Percentiles rank a stretch among this genome's conserved stretches.
These are phyloP conservation scores for Fusarium newnesense DNA, from an alignment of 2,329 filamentous ascomycete species.

Conservation along the genomic window DNA sequence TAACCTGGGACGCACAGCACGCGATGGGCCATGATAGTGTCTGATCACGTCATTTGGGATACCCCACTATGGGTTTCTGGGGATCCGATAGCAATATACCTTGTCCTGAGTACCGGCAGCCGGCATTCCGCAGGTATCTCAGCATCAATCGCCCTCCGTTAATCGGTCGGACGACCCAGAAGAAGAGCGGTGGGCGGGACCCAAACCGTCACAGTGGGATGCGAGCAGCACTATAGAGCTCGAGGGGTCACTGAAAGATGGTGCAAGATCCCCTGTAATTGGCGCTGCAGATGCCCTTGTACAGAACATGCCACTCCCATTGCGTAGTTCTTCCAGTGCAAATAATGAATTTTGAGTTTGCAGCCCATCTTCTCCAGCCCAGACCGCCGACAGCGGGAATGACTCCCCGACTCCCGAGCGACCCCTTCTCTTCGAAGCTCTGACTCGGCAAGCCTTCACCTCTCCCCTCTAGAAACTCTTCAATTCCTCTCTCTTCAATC, in stretches of 20 bases:
- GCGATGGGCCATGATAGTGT: slow-evolving; percentile 39
- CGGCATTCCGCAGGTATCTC: slow-evolving; percentile 16
- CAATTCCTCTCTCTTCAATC: slow-evolving; percentile 17
- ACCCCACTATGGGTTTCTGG: slow-evolving; percentile 33
- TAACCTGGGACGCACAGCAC: slow-evolving; percentile 11
- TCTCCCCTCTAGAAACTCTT: slow-evolving; percentile 7
- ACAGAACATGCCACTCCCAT: slow-evolving; percentile 9
- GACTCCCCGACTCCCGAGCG: slow-evolving; percentile 44
- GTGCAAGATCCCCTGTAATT: neutral
- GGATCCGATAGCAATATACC: slow-evolving; percentile 34
- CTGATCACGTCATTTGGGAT: slow-evolving; percentile 44
- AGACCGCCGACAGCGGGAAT: slow-evolving; percentile 44
- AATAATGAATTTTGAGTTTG: slow-evolving; percentile 12
- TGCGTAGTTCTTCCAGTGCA: slow-evolving; percentile 25
- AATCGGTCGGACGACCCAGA: slow-evolving; percentile 38
- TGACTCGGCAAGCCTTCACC: slow-evolving; percentile 23
- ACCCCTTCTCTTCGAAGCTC: slow-evolving; percentile 16
- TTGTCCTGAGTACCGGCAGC: neutral
- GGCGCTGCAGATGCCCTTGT: slow-evolving; percentile 11
- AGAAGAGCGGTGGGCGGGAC: slow-evolving; percentile 41
- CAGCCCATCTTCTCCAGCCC: slow-evolving; percentile 17
- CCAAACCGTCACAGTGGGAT: slow-evolving; percentile 16
- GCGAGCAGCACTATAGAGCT: slow-evolving; percentile 17
- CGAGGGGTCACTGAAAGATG: slow-evolving; percentile 10
- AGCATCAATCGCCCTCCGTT: slow-evolving; percentile 35